A percentile compares a stretch with the other conserved stretches of the same genome.
Evolutionary conservation across 345 rosid genomes (phyloP).

Genomic region (Salix viminalis): DNA sequence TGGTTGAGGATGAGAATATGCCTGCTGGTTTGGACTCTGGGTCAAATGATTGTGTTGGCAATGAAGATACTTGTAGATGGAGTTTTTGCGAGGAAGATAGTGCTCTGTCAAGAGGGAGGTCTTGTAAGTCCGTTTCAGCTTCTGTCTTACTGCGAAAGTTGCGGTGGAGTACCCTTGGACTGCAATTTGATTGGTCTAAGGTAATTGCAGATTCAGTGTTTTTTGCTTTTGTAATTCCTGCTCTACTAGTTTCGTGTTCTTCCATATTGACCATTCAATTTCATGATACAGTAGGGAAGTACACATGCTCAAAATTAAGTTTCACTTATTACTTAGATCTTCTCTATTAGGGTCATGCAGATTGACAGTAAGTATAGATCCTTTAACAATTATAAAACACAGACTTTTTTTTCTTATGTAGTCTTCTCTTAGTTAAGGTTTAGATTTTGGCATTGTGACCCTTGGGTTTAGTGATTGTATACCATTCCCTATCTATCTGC

Average conservation of each 20-base stretch:
- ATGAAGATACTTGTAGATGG: conserved; percentile 42
- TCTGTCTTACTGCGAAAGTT: conserved; percentile 60
- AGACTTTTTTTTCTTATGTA: background rate
- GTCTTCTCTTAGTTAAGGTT: background rate
- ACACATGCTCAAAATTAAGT: background rate
- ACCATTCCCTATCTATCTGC: background rate
- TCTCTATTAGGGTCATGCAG: background rate
- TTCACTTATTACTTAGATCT: background rate
- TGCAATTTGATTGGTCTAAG: conserved; percentile 96
- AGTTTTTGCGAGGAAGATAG: conserved; percentile 44
- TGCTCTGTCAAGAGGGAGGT: conserved; percentile 18
- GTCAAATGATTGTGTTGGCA: conserved; percentile 20
- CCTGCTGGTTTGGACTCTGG: conserved; percentile 21
- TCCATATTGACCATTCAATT: background rate
- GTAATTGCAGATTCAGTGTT: conserved; percentile 24
- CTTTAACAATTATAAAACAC: background rate
- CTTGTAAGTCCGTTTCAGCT: conserved; percentile 44
- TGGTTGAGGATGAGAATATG: conserved; percentile 39
- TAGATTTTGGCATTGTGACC: background rate
- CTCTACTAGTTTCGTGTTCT: background rate
- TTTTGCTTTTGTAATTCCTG: background rate
- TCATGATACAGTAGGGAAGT: background rate
- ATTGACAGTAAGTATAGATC: background rate
- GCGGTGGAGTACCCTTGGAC: conserved; percentile 91
- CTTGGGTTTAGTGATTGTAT: background rate